Evolutionary conservation across 2,329 filamentous ascomycete genomes (phyloP).

Genomic region (Hypoxylon sp.): DNA sequence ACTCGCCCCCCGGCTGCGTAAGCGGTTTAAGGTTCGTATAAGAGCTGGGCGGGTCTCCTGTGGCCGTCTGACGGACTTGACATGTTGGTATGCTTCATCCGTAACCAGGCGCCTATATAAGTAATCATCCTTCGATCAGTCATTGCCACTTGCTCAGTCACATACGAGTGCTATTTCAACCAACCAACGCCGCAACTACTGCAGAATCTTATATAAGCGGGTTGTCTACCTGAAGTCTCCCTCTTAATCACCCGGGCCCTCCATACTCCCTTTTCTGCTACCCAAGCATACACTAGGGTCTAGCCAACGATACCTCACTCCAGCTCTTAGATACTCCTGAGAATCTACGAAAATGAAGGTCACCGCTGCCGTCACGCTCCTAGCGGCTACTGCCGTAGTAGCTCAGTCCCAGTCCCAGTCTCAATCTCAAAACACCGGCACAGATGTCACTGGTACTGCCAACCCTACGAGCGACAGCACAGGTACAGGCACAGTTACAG

Average conservation of each 20-base stretch:
- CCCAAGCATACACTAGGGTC: background rate
- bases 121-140: slow-evolving; percentile 23
- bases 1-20: slow-evolving; percentile 30
- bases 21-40: slow-evolving; percentile 40
- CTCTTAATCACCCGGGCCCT: slow-evolving; percentile 6
- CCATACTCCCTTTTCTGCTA: background rate
- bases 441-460: slow-evolving; percentile 8
- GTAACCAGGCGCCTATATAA: slow-evolving; percentile 36
- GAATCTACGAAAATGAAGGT: slow-evolving; percentile 41
- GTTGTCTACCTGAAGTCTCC: slow-evolving; percentile 1
- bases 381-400: slow-evolving; percentile 38
- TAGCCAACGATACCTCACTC: background rate
- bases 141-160: slow-evolving; percentile 11
- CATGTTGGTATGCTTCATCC: slow-evolving; percentile 7
- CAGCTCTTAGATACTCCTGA: background rate
- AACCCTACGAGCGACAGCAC: slow-evolving; percentile 8
- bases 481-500: background rate
- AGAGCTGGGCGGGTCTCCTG: slow-evolving; percentile 18
- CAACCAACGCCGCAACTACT: background rate
- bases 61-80: slow-evolving; percentile 8
- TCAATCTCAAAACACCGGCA: slow-evolving; percentile 22
- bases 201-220: slow-evolving; percentile 2
- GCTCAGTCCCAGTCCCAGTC: slow-evolving; percentile 32
- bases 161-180: slow-evolving; percentile 16
- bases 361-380: slow-evolving; percentile 27